phyloP scores from a whole-genome alignment of 345 rosid species.

The Eucalyptus polyanthemos region DNA sequence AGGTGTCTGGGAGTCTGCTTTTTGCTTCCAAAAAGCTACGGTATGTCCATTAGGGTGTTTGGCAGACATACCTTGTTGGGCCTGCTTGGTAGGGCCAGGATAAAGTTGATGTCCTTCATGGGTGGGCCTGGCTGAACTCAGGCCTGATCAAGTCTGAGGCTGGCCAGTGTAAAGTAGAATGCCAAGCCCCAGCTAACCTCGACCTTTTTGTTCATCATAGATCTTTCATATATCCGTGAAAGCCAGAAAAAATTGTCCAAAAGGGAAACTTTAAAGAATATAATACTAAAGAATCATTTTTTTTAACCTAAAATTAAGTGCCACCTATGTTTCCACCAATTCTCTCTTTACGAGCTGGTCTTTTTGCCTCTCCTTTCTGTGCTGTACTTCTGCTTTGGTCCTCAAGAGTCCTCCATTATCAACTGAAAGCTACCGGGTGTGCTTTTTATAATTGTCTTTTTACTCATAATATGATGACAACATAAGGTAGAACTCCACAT shows the following conservation, averaged over 20 bases:
- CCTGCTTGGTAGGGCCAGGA: neutral
- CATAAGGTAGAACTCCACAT: neutral
- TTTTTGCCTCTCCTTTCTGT: neutral
- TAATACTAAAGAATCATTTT: neutral
- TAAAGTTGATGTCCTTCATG: neutral
- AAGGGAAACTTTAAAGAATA: neutral
- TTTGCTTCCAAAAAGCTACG: neutral
- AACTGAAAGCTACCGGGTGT: neutral
- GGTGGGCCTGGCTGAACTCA: neutral
- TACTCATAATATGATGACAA: neutral
- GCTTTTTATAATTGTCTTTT: neutral
- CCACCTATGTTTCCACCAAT: neutral
- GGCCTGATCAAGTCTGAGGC: neutral
- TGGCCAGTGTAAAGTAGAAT: neutral
- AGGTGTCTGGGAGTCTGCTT: neutral
- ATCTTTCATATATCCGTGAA: neutral
- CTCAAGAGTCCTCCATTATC: neutral
- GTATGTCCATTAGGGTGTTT: neutral
- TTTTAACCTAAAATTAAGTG: neutral
- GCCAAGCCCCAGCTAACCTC: neutral
- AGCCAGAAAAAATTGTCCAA: neutral
- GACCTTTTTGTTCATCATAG: neutral
- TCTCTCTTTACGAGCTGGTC: neutral
- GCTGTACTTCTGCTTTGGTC: neutral
- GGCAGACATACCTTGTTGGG: neutral